A percentile compares a stretch with the other conserved stretches of the same genome.
Conservation (phyloP, 352 stramenopile genomes). For the Halophytophthora polymorphica region DNA sequence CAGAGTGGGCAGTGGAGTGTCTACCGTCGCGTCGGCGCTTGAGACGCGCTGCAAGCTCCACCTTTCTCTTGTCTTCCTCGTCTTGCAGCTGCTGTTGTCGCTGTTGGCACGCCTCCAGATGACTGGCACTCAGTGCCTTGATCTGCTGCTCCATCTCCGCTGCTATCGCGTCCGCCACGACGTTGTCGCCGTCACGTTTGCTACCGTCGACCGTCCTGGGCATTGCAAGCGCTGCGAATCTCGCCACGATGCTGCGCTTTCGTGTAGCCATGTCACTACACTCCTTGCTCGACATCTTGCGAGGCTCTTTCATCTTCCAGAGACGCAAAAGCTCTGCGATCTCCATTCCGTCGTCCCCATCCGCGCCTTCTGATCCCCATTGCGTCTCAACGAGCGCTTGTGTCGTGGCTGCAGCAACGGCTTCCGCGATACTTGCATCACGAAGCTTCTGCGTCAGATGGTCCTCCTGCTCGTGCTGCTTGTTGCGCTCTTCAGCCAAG, state of each 20-base stretch:
- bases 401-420: slow-evolving; percentile 13
- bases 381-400: slow-evolving; percentile 11
- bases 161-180: slow-evolving; percentile 21
- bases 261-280: slow-evolving; percentile 1
- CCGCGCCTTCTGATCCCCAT: slow-evolving; percentile 5
- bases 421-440: slow-evolving; percentile 15
- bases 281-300: slow-evolving; percentile 1
- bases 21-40: slow-evolving; percentile 15
- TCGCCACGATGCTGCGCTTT: slow-evolving; percentile 8
- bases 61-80: slow-evolving; percentile 15
- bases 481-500: slow-evolving; percentile 15
- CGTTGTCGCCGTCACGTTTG: neutral
- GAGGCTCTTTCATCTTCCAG: slow-evolving; percentile 11
- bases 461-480: slow-evolving; percentile 21
- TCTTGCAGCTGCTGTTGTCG: slow-evolving; percentile 20
- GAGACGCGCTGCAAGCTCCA: slow-evolving; percentile 19
- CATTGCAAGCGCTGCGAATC: slow-evolving; percentile 8
- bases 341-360: slow-evolving; percentile 2
- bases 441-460: slow-evolving; percentile 14
- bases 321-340: slow-evolving; percentile 11
- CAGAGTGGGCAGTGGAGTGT: neutral
- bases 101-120: slow-evolving; percentile 22
- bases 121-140: slow-evolving; percentile 23
- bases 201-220: neutral
- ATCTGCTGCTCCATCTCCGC: slow-evolving; percentile 34